A percentile compares a stretch with the other conserved stretches of the same genome.
Evolutionary conservation across 495 filamentous ascomycete species (phyloP).

Genomic region (Aspergillus sclerotioniger): DNA sequence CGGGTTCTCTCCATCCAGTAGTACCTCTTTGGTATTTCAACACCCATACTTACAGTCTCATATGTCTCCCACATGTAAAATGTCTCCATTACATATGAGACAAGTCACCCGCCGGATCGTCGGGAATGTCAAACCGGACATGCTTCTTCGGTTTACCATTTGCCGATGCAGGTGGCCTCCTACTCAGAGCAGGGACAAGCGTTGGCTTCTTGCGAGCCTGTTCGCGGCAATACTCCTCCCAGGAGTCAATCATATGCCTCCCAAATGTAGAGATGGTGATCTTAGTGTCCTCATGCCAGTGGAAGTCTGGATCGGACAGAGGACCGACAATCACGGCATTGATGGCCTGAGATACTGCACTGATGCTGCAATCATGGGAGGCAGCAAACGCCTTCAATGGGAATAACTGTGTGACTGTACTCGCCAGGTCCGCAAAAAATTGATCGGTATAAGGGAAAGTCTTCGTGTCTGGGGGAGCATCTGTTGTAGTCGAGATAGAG

Average conservation of each 20-base stretch:
- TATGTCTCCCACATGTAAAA: no score
- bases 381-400: constrained; percentile 21
- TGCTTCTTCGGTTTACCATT: background rate
- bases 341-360: constrained; percentile 18
- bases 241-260: constrained; percentile 16
- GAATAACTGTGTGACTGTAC: constrained; percentile 15
- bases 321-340: constrained; percentile 19
- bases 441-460: constrained; percentile 11
- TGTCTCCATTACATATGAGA: no score
- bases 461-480: background rate
- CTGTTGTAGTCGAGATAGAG: no score
- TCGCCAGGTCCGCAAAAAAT: constrained; percentile 24
- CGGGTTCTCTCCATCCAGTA: no score
- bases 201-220: background rate
- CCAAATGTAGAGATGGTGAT: constrained; percentile 15
- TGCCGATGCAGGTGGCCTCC: background rate
- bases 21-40: no score
- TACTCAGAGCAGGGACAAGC: no score
- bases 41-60: no score
- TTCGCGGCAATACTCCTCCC: constrained; percentile 7
- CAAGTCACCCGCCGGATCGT: background rate
- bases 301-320: constrained; percentile 12
- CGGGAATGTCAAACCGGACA: background rate
- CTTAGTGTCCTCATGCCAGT: background rate
- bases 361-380: constrained; percentile 13